phyloP scores from a whole-genome alignment of 208 protist species.

The Acanthamoeba royreba region DNA sequence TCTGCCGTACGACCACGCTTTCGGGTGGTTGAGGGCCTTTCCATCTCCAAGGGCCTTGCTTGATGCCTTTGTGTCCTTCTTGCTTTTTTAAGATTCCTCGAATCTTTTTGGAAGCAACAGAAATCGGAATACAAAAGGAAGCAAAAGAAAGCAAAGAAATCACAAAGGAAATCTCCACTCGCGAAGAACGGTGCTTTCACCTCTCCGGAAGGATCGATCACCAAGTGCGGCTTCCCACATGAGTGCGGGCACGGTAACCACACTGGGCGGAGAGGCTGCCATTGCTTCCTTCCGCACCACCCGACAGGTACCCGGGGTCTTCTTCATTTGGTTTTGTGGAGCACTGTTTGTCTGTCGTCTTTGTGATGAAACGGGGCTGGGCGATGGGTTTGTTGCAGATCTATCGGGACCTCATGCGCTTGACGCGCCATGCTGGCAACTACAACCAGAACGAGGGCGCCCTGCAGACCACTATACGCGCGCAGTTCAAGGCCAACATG shows the following conservation, averaged over 20 bases:
- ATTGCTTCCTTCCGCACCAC: neutral
- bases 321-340: neutral
- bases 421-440: neutral
- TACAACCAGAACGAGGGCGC: neutral
- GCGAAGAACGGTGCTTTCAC: too few species aligned
- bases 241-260: neutral
- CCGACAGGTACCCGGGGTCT: neutral
- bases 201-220: too few species aligned
- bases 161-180: too few species aligned
- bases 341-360: neutral
- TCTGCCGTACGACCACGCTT: too few species aligned
- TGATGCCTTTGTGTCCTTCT: too few species aligned
- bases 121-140: too few species aligned
- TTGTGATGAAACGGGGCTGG: neutral
- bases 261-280: neutral
- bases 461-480: neutral
- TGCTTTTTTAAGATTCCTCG: too few species aligned
- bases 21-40: too few species aligned
- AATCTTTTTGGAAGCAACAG: too few species aligned
- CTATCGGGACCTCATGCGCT: slow-evolving; percentile 8
- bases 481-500: slow-evolving; percentile 9
- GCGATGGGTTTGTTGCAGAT: neutral
- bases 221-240: too few species aligned
- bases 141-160: too few species aligned
- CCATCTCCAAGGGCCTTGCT: too few species aligned